phyloP scores from a whole-genome alignment of 441 rosid species.

The Euphorbia neoarborescens region DNA sequence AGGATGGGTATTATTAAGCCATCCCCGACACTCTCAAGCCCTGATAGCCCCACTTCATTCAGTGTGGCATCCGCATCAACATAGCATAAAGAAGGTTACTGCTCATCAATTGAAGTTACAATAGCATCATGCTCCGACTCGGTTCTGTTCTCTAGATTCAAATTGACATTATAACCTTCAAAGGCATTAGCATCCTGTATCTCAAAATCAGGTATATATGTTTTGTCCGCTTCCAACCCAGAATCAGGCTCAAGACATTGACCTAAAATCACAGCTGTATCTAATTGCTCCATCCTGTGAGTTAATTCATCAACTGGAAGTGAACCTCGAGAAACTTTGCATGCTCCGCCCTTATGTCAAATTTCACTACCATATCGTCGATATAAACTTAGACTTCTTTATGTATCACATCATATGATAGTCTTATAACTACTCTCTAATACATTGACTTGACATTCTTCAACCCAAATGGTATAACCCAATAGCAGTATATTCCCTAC shows the following conservation, averaged over 20 bases:
- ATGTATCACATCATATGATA: no score
- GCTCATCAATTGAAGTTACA: conserved; percentile 25
- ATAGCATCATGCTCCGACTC: conserved; percentile 21
- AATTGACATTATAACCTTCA: conserved; percentile 23
- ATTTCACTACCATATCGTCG: no score
- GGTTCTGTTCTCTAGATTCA: conserved; percentile 22
- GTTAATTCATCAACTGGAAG: conserved; percentile 20
- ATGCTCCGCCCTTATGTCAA: no score
- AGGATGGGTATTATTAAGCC: conserved; percentile 13
- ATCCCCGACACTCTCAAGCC: conserved; percentile 14
- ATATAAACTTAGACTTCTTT: no score
- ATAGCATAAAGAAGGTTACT: conserved; percentile 17
- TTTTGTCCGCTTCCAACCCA: no score
- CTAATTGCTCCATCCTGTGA: conserved; percentile 19
- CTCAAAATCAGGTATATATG: conserved; percentile 7
- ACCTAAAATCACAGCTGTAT: conserved; percentile 12
- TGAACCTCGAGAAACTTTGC: no score
- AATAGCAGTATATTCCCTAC: no score
- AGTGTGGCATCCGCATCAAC: conserved; percentile 18
- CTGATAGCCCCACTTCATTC: conserved; percentile 17
- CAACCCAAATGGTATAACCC: no score
- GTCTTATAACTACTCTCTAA: no score
- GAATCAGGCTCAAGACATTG: conserved; percentile 4
- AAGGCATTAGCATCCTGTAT: conserved; percentile 22
- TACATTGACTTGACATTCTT: no score